phyloP scores from a whole-genome alignment of 768 basidiomycete species.

The Ephemerocybe angulata region DNA sequence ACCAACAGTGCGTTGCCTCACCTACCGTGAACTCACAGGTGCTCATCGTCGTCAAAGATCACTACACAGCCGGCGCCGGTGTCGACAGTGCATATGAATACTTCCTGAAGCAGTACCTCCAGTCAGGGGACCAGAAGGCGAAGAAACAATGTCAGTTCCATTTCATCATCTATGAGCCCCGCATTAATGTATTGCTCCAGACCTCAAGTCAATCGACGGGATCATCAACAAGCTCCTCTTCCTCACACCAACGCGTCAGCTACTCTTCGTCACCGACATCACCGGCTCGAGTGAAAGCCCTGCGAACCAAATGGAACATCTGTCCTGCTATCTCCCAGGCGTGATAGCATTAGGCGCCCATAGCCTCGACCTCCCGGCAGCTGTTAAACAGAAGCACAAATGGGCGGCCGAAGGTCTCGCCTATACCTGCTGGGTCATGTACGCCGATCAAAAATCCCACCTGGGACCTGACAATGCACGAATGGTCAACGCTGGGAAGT shows the following conservation, averaged over 20 bases:
- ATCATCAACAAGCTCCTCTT: conserved; percentile 54
- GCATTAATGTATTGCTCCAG: conserved; percentile 18
- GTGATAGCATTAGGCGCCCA: conserved; percentile 56
- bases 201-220: conserved; percentile 47
- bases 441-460: conserved; percentile 61
- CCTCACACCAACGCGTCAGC: conserved; percentile 46
- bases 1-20: conserved; percentile 22
- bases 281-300: conserved; percentile 21
- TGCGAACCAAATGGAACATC: conserved; percentile 52
- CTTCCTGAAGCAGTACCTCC: conserved; percentile 63
- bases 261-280: conserved; percentile 55
- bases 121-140: conserved; percentile 51
- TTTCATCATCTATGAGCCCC: conserved; percentile 14
- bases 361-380: conserved; percentile 28
- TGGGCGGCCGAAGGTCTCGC: conserved; percentile 65
- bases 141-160: conserved; percentile 52
- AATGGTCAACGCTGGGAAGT: conserved; percentile 32
- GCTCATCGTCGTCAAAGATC: conserved; percentile 16
- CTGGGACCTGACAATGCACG: conserved; percentile 55
- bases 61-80: conserved; percentile 49
- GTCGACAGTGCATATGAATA: conserved; percentile 72
- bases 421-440: conserved; percentile 58
- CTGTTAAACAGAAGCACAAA: conserved; percentile 38
- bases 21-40: background rate
- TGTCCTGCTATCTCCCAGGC: conserved; percentile 63